Conservation (phyloP, 306 rosid species). For the Glycyrrhiza uralensis region DNA sequence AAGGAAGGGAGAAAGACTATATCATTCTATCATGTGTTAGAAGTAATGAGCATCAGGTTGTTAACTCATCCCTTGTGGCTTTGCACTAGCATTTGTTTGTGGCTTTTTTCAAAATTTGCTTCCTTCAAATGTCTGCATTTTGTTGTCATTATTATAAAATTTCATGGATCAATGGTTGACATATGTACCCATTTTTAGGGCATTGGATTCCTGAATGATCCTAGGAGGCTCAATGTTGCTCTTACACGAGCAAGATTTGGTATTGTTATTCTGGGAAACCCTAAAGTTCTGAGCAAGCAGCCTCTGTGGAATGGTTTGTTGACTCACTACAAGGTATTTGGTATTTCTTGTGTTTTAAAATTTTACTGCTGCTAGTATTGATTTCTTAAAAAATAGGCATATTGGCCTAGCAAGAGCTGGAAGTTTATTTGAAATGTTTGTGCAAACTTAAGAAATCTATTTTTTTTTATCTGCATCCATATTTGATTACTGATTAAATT, state of each 20-base stretch:
- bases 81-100: background rate
- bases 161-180: conserved; percentile 15
- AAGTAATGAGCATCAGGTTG: conserved; percentile 99
- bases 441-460: background rate
- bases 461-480: background rate
- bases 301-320: conserved; percentile 95
- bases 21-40: conserved; percentile 96
- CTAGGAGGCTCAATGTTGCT: conserved; percentile 98
- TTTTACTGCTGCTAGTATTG: background rate
- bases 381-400: background rate
- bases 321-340: conserved; percentile 97
- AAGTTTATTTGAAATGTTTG: background rate
- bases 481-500: background rate
- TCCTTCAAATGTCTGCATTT: background rate
- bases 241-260: conserved; percentile 97
- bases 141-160: background rate
- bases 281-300: conserved; percentile 96
- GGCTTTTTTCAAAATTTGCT: background rate
- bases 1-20: conserved; percentile 99
- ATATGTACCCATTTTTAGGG: conserved; percentile 54
- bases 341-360: conserved; percentile 35
- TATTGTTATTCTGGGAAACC: conserved; percentile 96
- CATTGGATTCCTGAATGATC: conserved; percentile 95
- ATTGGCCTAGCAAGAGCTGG: background rate
- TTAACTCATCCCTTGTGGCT: conserved; percentile 5